phyloP scores from a whole-genome alignment of 2,329 filamentous ascomycete genomes.

The Blumeria graminis region DNA sequence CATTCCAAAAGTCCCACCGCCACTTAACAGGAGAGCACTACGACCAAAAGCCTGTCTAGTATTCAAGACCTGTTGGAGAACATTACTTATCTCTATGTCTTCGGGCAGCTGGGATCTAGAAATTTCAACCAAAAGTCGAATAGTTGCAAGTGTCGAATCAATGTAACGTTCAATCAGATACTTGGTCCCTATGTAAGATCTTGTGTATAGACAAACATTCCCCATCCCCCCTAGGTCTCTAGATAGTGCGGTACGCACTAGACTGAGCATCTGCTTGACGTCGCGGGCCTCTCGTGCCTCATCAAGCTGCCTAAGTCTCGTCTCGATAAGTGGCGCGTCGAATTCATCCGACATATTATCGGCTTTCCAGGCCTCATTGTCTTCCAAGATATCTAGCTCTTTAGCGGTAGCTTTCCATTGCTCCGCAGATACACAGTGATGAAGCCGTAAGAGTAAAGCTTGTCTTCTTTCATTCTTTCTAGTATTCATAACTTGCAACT shows the following conservation, averaged over 20 bases:
- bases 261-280: constrained; percentile 50
- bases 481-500: constrained; percentile 23
- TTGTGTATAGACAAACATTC: constrained; percentile 56
- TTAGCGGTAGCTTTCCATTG: constrained; percentile 56
- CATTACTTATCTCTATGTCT: constrained; percentile 26
- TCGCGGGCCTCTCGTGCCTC: constrained; percentile 49
- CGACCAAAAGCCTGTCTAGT: constrained; percentile 40
- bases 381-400: constrained; percentile 57
- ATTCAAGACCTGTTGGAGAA: constrained; percentile 34
- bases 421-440: constrained; percentile 38
- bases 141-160: constrained; percentile 49
- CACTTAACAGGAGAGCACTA: constrained; percentile 40
- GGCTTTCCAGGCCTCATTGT: constrained; percentile 60
- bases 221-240: constrained; percentile 73
- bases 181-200: constrained; percentile 72
- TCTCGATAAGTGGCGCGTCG: constrained; percentile 42
- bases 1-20: constrained; percentile 49
- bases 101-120: constrained; percentile 23
- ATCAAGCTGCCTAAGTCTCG: constrained; percentile 49
- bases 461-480: constrained; percentile 33
- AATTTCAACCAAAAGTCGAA: constrained; percentile 44
- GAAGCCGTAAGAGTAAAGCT: constrained; percentile 37
- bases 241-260: constrained; percentile 57
- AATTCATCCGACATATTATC: constrained; percentile 26
- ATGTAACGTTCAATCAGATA: constrained; percentile 70